Base-by-base conservation (phyloP, 768 basidiomycete species). In the Dioszegia crocea region DNA sequence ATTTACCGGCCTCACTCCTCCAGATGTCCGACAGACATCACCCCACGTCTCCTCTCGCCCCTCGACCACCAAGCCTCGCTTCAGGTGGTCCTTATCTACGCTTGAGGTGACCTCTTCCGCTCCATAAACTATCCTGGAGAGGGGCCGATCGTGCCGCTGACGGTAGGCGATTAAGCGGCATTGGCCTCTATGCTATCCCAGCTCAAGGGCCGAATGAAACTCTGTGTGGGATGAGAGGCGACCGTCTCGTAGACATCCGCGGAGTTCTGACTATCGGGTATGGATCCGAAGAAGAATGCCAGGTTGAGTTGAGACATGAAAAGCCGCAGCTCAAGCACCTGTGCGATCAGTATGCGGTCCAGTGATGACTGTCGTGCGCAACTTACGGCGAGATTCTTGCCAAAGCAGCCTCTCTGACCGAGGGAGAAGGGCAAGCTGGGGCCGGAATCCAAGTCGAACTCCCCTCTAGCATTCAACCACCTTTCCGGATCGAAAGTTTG, bases 371-470 rank as follows among this genome's bases (percentile, higher is more conserved):
- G 9, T 38, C 21, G 29, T 4, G 4, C 16, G 31, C 2, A 16
- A 67, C 70, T 63, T 41, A 75, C 71, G 2, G 74, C 74, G 17
- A 73, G 57, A 27, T 65, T 65, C 31, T 65, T 71, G 1, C 74
- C 74, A 45, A 73, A 75, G 55, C 74, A 75, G 4, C 63, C 66
- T 23, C 74, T 41, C 47, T 68, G 71, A 38, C 74, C 74, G 1
- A 57, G 17, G 5, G 65, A 63, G 60, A 73, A 75, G 3, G 74
- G 74, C 24, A 70, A 16, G 53, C 60, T 64, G 0, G 71, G 70
- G 16, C 73, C 71, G 17, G 67, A 61, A 49, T 61, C 56, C 21
- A 50, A 17, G 41, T 74, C 66, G 41, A 71, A 71, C 30, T 46
- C 27, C 14, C 68, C 68, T 11, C 63, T 52, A 8, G 43, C 33